Base-by-base conservation (phyloP, 1,284 basidiomycete species). In the Phellinidium pouzarii region DNA sequence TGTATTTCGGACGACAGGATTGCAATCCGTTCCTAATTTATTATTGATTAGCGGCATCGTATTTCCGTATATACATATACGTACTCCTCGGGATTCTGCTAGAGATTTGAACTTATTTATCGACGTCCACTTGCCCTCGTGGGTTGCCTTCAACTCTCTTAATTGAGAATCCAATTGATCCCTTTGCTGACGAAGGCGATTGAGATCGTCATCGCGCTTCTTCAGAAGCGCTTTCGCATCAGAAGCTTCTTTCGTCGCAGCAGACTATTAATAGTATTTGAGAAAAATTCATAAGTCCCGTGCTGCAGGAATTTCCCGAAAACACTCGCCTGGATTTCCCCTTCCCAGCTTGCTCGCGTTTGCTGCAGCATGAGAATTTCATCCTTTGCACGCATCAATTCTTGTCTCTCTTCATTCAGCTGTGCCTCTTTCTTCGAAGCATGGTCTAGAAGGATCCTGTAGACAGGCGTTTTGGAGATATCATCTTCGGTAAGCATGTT, bases 141-240 rank as follows among this genome's bases (percentile, higher is more conserved):
- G 88, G 58, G 77, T 80, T 23, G 81, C 77, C 64, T 80, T 84
- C 52, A 85, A 76, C 63, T 94, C 90, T 34, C 75, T 69, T 34
- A 93, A 62, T 61, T 95, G 91, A 1, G 84, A 79, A 11, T 71
- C 69, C 43, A 79, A 71, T 56, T 91, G 87, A 62, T 96, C 92
- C 36, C 93, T 81, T 59, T 86, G 78, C 45, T 87, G 86, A 23
- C 94, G 81, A 29, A 96, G 72, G 43, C 94, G 81, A 14, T 77
- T 71, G 54, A 84, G 77, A 59, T 96, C 92, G 0, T 72, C 68
- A 61, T 94, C 89, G 48, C 85, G 81, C 63, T 84, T 87, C 7
- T 71, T 64, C 27, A 88, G 61, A 59, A 78, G 67, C 0, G 60
- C 60, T 59, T 77, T 80, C 20, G 84, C 66, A 46, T 89, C 87